These are phyloP conservation scores for Leccinum variicolor DNA, from an alignment of 768 basidiomycete species.

Conservation along the genomic window DNA sequence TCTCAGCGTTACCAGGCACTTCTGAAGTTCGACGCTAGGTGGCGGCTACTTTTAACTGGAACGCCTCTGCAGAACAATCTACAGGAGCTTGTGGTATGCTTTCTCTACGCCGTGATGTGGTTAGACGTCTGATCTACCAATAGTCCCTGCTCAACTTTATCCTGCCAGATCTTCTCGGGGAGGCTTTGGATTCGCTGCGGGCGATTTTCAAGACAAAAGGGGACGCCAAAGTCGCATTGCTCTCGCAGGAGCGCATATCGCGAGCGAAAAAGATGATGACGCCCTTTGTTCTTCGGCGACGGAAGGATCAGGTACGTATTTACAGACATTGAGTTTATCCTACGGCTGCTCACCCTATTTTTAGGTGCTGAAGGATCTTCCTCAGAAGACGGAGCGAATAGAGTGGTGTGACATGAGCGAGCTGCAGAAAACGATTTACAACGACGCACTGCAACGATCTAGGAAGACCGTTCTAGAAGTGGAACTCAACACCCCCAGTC, in stretches of 20 bases:
- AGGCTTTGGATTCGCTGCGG: constrained; percentile 72
- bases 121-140: constrained; percentile 3
- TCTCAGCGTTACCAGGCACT: constrained; percentile 94
- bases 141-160: constrained; percentile 99
- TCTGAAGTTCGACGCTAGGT: constrained; percentile 78
- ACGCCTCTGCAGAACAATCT: constrained; percentile 93
- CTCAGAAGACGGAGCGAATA: constrained; percentile 88
- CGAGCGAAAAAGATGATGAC: constrained; percentile 99
- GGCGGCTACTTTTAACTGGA: constrained; percentile 91
- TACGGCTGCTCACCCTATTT: neutral
- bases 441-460: constrained; percentile 80
- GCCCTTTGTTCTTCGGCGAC: constrained; percentile 93
- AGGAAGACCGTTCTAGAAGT: constrained; percentile 70
- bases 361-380: constrained; percentile 89
- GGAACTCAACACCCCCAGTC: constrained; percentile 21
- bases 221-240: constrained; percentile 82
- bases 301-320: constrained; percentile 85
- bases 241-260: constrained; percentile 90
- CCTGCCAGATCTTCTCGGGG: constrained; percentile 83
- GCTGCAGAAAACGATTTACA: constrained; percentile 79
- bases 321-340: neutral
- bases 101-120: constrained; percentile 1
- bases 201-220: constrained; percentile 97
- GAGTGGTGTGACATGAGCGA: constrained; percentile 94
- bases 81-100: constrained; percentile 80